phyloP scores from a whole-genome alignment of 768 basidiomycete genomes.

The Russula virescens region DNA sequence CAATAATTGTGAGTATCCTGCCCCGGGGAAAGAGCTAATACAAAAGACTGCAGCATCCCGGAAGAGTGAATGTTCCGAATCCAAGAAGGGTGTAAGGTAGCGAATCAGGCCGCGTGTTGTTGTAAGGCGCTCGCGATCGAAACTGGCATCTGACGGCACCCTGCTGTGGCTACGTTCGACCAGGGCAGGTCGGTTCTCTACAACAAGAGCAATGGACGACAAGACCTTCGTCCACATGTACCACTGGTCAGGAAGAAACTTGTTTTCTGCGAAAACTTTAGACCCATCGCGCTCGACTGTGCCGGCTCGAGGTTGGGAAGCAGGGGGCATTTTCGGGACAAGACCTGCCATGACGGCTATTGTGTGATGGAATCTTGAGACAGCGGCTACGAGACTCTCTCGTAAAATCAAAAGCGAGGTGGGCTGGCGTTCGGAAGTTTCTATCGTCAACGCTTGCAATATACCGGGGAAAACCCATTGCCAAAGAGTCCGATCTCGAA shows the following conservation, averaged over 20 bases:
- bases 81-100: conserved; percentile 80
- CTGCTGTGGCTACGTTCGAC: conserved; percentile 60
- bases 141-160: conserved; percentile 64
- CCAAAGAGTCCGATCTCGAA: conserved; percentile 70
- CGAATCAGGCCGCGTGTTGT: conserved; percentile 79
- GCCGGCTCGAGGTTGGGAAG: conserved; percentile 39
- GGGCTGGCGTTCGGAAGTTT: conserved; percentile 45
- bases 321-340: conserved; percentile 47
- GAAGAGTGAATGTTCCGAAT: conserved; percentile 77
- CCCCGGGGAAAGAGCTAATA: conserved; percentile 79
- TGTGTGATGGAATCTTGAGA: conserved; percentile 61
- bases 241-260: conserved; percentile 67
- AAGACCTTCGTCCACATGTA: conserved; percentile 77
- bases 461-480: conserved; percentile 63
- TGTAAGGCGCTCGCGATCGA: conserved; percentile 77
- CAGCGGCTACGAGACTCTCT: conserved; percentile 61
- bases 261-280: conserved; percentile 52
- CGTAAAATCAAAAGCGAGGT: conserved; percentile 48
- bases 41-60: conserved; percentile 83
- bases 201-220: conserved; percentile 71
- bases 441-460: conserved; percentile 35
- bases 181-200: conserved; percentile 53
- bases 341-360: conserved; percentile 74
- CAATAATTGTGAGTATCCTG: conserved; percentile 70
- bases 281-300: conserved; percentile 46